These are phyloP conservation scores for Coriolopsis trogii DNA, from an alignment of 1,284 basidiomycete species.

Conservation along the genomic window DNA sequence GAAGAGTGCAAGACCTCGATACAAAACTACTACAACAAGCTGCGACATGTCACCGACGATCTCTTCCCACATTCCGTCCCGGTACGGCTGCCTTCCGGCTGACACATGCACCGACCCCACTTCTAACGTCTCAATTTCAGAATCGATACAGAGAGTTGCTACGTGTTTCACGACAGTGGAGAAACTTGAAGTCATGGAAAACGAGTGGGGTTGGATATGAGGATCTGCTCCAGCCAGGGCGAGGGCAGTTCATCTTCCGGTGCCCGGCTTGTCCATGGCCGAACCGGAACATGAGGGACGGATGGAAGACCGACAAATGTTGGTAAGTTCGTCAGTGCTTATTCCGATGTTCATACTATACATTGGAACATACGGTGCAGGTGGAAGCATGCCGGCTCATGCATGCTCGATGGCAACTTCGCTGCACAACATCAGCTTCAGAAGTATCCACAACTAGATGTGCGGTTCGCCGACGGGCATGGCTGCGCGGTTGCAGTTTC, in stretches of 20 bases:
- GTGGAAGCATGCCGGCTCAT: not conserved
- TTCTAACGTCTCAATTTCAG: not conserved
- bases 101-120: not conserved
- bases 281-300: not conserved
- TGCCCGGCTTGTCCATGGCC: conserved; percentile 1
- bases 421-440: not conserved
- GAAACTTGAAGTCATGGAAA: not conserved
- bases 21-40: not conserved
- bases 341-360: not conserved
- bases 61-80: not conserved
- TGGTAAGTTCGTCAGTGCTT: not conserved
- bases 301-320: not conserved
- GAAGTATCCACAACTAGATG: not conserved
- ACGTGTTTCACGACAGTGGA: not conserved
- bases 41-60: not conserved
- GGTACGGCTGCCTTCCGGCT: not conserved
- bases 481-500: not conserved
- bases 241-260: not conserved
- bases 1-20: conserved; percentile 1
- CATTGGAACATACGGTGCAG: not conserved
- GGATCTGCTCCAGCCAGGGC: not conserved
- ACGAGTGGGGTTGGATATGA: not conserved
- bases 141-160: not conserved
- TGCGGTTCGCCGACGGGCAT: not conserved
- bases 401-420: not conserved